Evolutionary conservation across 2,329 filamentous ascomycete genomes (phyloP), one percentile per base, ranked within the genome.

Genomic region (Epichloe glyceriae): DNA sequence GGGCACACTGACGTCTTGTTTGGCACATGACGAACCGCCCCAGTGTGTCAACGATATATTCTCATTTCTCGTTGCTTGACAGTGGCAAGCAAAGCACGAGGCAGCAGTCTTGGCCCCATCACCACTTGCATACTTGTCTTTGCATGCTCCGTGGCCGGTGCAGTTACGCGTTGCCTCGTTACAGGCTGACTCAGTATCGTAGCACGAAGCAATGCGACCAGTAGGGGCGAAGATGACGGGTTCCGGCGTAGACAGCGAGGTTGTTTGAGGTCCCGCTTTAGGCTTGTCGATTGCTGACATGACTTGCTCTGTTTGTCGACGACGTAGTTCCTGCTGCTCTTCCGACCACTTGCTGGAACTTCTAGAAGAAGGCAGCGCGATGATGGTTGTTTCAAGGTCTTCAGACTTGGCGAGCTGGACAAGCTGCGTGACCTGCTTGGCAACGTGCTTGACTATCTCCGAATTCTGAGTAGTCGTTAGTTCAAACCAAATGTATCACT

Each of bases 11-110:
- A 97, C 74, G 63, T 98, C 91, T 66, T 84, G 79, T 80, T 97
- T 98, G 64, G 93, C 82, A 72, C 93, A 98, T 45, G 85, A 84
- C 38, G 80, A 73, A 15, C 93, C 93, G 47, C 83, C 91, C 88
- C 89, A 97, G 62, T 83, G 76, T 0, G 80, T 80, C 14, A 81
- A 79, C 66, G 82, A 82, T 38, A 75, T 71, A 15, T 69, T 73
- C n/a, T 74, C 71, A 48, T 74, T 71, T 35, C 71, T 66, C 33
- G 82, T 85, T 41, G 77, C 70, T 50, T 73, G 70, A 71, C 93
- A 98, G 55, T 73, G 72, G 73, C 93, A 98, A 52, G 78, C 74
- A 64, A 83, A 97, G 77, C 91, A 97, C 35, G 73, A 68, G 11
- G 66, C 58, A 44, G 60, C 65, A 52, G 63, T 65, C 11, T 67